Percentiles rank a stretch among this genome's conserved stretches.
These are phyloP conservation scores for Boletus reticulatus DNA, from an alignment of 768 basidiomycete genomes.

Conservation along the genomic window DNA sequence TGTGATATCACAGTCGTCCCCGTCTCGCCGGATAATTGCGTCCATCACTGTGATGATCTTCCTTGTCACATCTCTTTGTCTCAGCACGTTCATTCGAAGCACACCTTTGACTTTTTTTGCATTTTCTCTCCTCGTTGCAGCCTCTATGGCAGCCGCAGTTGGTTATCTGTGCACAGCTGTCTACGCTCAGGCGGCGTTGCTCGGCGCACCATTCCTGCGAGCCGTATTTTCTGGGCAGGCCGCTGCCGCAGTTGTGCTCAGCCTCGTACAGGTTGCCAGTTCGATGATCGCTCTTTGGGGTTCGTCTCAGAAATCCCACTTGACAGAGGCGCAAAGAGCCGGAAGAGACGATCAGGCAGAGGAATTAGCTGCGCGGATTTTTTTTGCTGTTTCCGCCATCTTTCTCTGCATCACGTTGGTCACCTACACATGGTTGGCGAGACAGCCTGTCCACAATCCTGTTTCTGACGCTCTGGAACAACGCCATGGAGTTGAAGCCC, in stretches of 20 bases:
- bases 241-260: not conserved
- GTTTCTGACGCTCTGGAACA: not conserved
- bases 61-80: not conserved
- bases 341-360: not conserved
- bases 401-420: not conserved
- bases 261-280: not conserved
- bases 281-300: not conserved
- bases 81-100: not conserved
- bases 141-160: not conserved
- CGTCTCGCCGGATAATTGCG: not conserved
- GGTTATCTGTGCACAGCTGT: not conserved
- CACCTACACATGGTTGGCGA: not conserved
- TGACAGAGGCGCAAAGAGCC: too few species aligned
- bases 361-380: not conserved
- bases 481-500: not conserved
- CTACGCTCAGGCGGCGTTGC: not conserved
- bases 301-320: not conserved
- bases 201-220: not conserved
- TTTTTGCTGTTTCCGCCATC: not conserved
- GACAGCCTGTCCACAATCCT: not conserved
- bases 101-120: not conserved
- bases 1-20: not conserved
- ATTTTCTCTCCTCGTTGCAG: not conserved
- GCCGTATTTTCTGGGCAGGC: not conserved
- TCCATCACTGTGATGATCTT: not conserved